Conservation (phyloP, 75 land plant species). For the Picea sitchensis region DNA sequence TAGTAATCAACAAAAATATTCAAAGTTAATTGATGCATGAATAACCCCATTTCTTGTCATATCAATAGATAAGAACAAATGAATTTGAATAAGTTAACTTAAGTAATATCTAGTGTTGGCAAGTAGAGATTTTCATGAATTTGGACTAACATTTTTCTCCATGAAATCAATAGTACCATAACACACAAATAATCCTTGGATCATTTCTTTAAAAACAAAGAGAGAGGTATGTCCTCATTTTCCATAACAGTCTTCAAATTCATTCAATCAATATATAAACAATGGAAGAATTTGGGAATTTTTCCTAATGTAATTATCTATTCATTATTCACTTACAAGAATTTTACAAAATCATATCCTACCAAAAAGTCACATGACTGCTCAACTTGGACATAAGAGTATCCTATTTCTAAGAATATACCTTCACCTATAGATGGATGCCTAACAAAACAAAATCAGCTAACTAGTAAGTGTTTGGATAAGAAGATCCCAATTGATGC, state of each 20-base stretch:
- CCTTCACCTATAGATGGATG: conserved; percentile 9
- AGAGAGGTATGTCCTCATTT: conserved; percentile 8
- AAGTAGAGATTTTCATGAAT: neutral
- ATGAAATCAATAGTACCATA: too few species aligned
- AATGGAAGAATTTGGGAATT: neutral
- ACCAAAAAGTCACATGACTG: conserved; percentile 1
- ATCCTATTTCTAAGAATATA: conserved; percentile 1
- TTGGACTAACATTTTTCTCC: neutral
- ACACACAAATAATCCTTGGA: conserved; percentile 9
- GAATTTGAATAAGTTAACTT: too few species aligned
- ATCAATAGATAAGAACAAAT: too few species aligned
- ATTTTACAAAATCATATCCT: neutral
- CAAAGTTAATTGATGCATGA: too few species aligned
- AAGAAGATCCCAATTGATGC: neutral
- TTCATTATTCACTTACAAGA: neutral
- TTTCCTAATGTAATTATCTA: neutral
- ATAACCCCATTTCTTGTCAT: too few species aligned
- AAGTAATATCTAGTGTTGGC: neutral
- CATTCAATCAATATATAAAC: neutral
- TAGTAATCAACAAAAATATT: too few species aligned
- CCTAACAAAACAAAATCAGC: neutral
- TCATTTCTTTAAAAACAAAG: conserved; percentile 13
- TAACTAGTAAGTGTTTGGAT: neutral
- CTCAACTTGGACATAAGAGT: neutral
- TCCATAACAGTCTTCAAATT: neutral